A percentile compares a stretch with the other conserved stretches of the same genome.
Conservation (phyloP, 768 basidiomycete genomes). For the Mycena chlorophos region DNA sequence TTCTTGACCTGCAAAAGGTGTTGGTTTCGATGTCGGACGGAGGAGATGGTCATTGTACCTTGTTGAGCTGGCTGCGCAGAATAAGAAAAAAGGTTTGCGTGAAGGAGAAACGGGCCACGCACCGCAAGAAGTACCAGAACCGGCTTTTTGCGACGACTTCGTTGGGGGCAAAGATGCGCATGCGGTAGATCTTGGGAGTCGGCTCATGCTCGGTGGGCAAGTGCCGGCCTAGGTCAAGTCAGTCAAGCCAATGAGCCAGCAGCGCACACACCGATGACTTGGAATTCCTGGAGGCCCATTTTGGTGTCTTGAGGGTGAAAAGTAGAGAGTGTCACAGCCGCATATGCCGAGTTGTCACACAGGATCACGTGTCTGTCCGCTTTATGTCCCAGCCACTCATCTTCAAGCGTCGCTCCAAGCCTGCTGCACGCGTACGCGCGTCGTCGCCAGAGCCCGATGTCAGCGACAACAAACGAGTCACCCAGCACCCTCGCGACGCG, state of each 20-base stretch:
- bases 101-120: constrained; percentile 26
- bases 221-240: no score
- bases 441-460: constrained; percentile 39
- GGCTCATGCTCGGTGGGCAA: constrained; percentile 92
- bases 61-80: constrained; percentile 79
- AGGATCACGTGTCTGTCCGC: not conserved
- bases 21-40: no score
- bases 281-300: constrained; percentile 89
- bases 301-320: no score
- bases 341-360: no score
- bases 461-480: constrained; percentile 45
- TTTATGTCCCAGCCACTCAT: constrained; percentile 47
- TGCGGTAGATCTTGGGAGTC: constrained; percentile 97
- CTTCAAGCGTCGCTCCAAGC: constrained; percentile 53
- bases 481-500: constrained; percentile 64
- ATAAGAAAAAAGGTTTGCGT: not conserved
- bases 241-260: no score
- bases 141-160: constrained; percentile 98
- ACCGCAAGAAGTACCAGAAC: constrained; percentile 99
- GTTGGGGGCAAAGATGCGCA: constrained; percentile 99
- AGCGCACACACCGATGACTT: constrained; percentile 97
- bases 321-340: no score
- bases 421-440: constrained; percentile 41
- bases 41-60: no score
- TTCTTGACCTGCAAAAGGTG: no score